These are phyloP conservation scores for Chalciporus piperatus DNA, from an alignment of 768 basidiomycete genomes.

Conservation along the genomic window DNA sequence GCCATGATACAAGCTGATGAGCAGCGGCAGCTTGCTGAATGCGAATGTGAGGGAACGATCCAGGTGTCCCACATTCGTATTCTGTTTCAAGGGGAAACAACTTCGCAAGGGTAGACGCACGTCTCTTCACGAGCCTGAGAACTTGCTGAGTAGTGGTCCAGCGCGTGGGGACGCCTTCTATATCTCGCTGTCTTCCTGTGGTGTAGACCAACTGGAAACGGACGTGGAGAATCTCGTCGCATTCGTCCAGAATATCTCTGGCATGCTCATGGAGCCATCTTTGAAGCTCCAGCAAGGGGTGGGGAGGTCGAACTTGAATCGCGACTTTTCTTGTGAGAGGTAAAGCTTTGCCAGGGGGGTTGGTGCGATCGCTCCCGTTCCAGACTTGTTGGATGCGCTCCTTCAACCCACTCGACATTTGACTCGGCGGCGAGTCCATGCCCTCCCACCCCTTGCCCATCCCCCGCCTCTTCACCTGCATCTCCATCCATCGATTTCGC, in stretches of 20 bases:
- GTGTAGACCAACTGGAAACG: conserved; percentile 33
- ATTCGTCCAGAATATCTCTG: conserved; percentile 17
- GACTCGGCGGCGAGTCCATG: too few species aligned
- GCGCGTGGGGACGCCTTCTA: conserved; percentile 25
- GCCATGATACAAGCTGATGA: neutral
- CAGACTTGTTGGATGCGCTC: too few species aligned
- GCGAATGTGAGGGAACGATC: conserved; percentile 11
- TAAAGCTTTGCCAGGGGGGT: too few species aligned
- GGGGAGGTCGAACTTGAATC: conserved; percentile 1
- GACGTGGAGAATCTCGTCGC: conserved; percentile 22
- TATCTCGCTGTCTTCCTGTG: conserved; percentile 14
- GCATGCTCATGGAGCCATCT: conserved; percentile 13
- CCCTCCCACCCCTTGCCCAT: too few species aligned
- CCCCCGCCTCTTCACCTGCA: too few species aligned
- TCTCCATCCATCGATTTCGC: too few species aligned
- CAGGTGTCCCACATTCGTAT: neutral
- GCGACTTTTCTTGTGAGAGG: too few species aligned
- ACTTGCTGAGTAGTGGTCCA: conserved; percentile 29
- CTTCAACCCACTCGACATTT: too few species aligned
- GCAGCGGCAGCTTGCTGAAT: conserved; percentile 3
- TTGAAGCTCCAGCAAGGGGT: conserved; percentile 19
- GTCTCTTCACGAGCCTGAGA: conserved; percentile 11
- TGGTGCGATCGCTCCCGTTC: too few species aligned
- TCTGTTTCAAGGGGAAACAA: conserved; percentile 1
- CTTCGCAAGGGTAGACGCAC: neutral